Evolutionary conservation across 2,329 filamentous ascomycete genomes (phyloP).

Genomic region (Curvularia hawaiiensis): DNA sequence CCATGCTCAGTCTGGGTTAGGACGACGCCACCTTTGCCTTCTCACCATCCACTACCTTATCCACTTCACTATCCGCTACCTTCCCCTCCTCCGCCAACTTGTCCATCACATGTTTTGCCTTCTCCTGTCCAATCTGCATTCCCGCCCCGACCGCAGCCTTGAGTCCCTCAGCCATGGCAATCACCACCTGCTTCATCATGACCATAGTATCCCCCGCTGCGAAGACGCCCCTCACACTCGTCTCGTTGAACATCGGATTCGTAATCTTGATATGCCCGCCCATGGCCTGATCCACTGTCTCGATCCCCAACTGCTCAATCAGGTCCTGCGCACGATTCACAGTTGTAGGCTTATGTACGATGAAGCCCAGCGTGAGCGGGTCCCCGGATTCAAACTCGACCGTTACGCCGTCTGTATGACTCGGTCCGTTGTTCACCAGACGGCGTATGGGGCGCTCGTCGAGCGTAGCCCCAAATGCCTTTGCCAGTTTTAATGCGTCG

Average conservation of each 20-base stretch:
- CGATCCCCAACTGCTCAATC: conserved; percentile 38
- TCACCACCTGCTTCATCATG: conserved; percentile 39
- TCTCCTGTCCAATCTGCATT: conserved; percentile 32
- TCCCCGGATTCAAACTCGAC: conserved; percentile 37
- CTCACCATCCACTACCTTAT: conserved; percentile 1
- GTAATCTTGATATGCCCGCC: conserved; percentile 50
- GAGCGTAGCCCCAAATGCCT: conserved; percentile 29
- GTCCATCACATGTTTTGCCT: conserved; percentile 8
- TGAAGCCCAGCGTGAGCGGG: conserved; percentile 33
- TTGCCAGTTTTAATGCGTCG: conserved; percentile 26
- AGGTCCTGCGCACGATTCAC: conserved; percentile 39
- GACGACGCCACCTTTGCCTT: conserved; percentile 8
- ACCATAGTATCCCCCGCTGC: conserved; percentile 57
- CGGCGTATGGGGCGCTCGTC: conserved; percentile 33
- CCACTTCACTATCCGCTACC: background rate
- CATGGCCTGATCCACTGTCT: conserved; percentile 49
- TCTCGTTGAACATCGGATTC: conserved; percentile 54
- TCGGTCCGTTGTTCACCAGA: conserved; percentile 35
- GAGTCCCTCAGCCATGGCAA: conserved; percentile 38
- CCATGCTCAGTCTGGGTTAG: too few species aligned
- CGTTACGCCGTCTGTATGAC: conserved; percentile 34
- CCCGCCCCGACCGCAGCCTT: conserved; percentile 36
- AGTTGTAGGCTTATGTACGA: conserved; percentile 36
- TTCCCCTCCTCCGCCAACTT: background rate
- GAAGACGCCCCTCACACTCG: conserved; percentile 58